Percentiles rank a stretch among this genome's conserved stretches.
Evolutionary conservation across 208 protist species (phyloP).

Genomic region (Trypanosoma vivax): DNA sequence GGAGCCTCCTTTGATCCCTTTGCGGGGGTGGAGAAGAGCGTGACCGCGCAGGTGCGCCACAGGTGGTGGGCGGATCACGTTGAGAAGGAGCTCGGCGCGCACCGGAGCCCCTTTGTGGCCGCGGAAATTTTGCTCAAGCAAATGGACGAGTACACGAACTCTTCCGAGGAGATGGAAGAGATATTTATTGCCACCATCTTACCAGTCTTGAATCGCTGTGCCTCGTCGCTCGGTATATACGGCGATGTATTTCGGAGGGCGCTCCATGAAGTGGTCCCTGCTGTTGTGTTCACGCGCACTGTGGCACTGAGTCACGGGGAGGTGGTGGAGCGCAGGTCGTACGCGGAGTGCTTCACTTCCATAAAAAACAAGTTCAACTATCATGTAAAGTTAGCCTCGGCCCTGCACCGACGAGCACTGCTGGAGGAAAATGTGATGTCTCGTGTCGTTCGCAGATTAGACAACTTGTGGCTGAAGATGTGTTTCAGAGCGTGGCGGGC

Average conservation of each 20-base stretch:
- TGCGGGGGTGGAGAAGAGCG: constrained; percentile 38
- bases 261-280: constrained; percentile 71
- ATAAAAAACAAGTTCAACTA: constrained; percentile 43
- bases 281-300: constrained; percentile 64
- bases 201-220: constrained; percentile 59
- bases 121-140: constrained; percentile 69
- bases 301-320: constrained; percentile 12
- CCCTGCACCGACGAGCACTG: constrained; percentile 27
- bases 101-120: constrained; percentile 79
- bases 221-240: constrained; percentile 34
- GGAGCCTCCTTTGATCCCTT: constrained; percentile 72
- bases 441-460: constrained; percentile 57
- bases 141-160: constrained; percentile 41
- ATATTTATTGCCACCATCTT: constrained; percentile 70
- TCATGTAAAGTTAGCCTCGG: constrained; percentile 26
- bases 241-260: constrained; percentile 45
- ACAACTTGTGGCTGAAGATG: constrained; percentile 75
- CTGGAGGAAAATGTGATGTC: constrained; percentile 65
- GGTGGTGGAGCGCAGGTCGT: constrained; percentile 22
- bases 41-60: constrained; percentile 30
- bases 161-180: constrained; percentile 20
- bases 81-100: constrained; percentile 39
- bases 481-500: constrained; percentile 78
- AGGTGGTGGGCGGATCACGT: constrained; percentile 58
- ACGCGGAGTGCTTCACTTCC: constrained; percentile 68